Conservation (phyloP, 176 grass and related monocot genomes). For the Lolium rigidum region DNA sequence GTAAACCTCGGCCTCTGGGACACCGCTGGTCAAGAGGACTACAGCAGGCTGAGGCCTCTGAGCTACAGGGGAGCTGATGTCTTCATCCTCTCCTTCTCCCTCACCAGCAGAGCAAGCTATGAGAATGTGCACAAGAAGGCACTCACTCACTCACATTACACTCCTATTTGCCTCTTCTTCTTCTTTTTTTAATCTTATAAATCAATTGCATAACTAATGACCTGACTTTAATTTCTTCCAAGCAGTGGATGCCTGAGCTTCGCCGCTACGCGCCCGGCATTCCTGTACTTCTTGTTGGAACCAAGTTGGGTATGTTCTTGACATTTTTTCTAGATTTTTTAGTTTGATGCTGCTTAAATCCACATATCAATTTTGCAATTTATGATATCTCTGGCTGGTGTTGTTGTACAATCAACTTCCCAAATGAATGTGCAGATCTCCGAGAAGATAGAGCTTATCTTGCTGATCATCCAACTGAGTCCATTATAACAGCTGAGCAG, state of each 20-base stretch:
- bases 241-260: constrained; percentile 92
- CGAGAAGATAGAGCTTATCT: constrained; percentile 74
- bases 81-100: constrained; percentile 91
- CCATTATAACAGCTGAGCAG: constrained; percentile 68
- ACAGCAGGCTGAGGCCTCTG: constrained; percentile 88
- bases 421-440: constrained; percentile 48
- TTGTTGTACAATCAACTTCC: background rate
- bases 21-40: constrained; percentile 89
- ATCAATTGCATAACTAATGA: background rate
- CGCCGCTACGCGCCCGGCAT: constrained; percentile 64
- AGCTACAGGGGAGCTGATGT: constrained; percentile 93
- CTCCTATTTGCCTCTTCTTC: background rate
- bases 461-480: constrained; percentile 65
- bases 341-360: too few species aligned
- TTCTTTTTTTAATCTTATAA: background rate
- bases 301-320: constrained; percentile 71
- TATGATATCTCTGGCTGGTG: background rate
- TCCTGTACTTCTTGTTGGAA: constrained; percentile 85
- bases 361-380: too few species aligned
- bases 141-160: background rate
- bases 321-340: background rate
- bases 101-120: constrained; percentile 93
- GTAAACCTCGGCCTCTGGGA: constrained; percentile 74
- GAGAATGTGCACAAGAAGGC: constrained; percentile 98
- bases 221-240: background rate